Evolutionary conservation across 768 basidiomycete genomes (phyloP).

Genomic region (Trametopsis cervina): DNA sequence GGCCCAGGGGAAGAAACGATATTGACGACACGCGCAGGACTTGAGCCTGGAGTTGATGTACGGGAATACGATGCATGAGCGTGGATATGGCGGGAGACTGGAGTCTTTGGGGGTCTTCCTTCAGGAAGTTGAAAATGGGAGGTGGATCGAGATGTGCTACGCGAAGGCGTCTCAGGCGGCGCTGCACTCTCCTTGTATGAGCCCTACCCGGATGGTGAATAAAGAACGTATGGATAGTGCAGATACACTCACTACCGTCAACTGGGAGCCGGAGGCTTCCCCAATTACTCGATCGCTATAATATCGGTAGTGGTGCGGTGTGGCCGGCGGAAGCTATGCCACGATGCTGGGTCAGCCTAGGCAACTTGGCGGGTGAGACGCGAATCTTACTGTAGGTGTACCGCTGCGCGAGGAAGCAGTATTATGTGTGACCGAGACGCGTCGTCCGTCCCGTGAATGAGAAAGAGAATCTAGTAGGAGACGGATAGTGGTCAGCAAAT

Average conservation of each 20-base stretch:
- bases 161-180: slow-evolving; percentile 8
- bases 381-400: slow-evolving; percentile 25
- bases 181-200: slow-evolving; percentile 3
- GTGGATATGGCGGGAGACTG: slow-evolving; percentile 24
- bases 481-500: slow-evolving; percentile 10
- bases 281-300: slow-evolving; percentile 24
- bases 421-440: slow-evolving; percentile 9
- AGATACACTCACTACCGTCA: slow-evolving; percentile 12
- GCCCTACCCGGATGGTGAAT: slow-evolving; percentile 11
- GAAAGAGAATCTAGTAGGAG: slow-evolving; percentile 16
- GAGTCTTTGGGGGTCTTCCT: slow-evolving; percentile 13
- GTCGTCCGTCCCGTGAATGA: slow-evolving; percentile 18
- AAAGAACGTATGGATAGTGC: background rate
- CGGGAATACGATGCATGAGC: slow-evolving; percentile 59
- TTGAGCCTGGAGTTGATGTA: slow-evolving; percentile 53
- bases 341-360: slow-evolving; percentile 2
- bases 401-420: slow-evolving; percentile 9
- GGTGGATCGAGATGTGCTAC: slow-evolving; percentile 1
- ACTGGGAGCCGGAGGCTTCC: slow-evolving; percentile 17
- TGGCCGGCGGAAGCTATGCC: slow-evolving; percentile 15
- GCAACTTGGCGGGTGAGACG: slow-evolving; percentile 40
- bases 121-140: slow-evolving; percentile 13
- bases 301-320: slow-evolving; percentile 24
- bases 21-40: slow-evolving; percentile 57
- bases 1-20: slow-evolving; percentile 83